These are phyloP conservation scores for Oryza brachyantha DNA, from an alignment of 176 grass and related monocot species.

Conservation along the genomic window DNA sequence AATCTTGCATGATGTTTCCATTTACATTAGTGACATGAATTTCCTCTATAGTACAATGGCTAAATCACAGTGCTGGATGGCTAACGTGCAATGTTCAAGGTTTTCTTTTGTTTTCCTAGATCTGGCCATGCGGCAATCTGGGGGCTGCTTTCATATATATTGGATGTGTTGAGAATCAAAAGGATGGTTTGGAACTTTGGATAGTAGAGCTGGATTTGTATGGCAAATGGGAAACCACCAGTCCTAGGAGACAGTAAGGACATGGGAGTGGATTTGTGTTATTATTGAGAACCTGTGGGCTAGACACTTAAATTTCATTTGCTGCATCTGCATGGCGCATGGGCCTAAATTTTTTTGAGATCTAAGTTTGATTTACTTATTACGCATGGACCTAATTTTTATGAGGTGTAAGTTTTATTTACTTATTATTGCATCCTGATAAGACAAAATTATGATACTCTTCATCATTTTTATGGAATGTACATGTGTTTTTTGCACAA, in stretches of 20 bases:
- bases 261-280: slow-evolving; percentile 38
- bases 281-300: slow-evolving; percentile 14
- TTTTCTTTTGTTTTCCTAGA: slow-evolving; percentile 63
- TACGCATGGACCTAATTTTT: neutral
- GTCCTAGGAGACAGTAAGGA: slow-evolving; percentile 60
- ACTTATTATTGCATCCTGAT: slow-evolving; percentile 9
- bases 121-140: slow-evolving; percentile 48
- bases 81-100: slow-evolving; percentile 41
- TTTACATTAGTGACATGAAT: slow-evolving; percentile 1
- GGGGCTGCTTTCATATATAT: slow-evolving; percentile 43
- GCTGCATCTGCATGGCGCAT: neutral
- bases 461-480: neutral
- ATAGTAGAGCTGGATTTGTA: slow-evolving; percentile 52
- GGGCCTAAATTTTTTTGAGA: neutral
- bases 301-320: neutral
- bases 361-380: neutral
- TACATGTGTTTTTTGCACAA: neutral
- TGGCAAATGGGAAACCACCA: slow-evolving; percentile 41
- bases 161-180: slow-evolving; percentile 42
- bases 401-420: neutral
- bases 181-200: slow-evolving; percentile 53
- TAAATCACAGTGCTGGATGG: slow-evolving; percentile 23
- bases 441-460: neutral
- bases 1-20: neutral
- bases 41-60: slow-evolving; percentile 25